Evolutionary conservation across 257 asterid species (phyloP), one percentile per base, ranked within the genome.

Genomic region (Nicotiana tomentosiformis): DNA sequence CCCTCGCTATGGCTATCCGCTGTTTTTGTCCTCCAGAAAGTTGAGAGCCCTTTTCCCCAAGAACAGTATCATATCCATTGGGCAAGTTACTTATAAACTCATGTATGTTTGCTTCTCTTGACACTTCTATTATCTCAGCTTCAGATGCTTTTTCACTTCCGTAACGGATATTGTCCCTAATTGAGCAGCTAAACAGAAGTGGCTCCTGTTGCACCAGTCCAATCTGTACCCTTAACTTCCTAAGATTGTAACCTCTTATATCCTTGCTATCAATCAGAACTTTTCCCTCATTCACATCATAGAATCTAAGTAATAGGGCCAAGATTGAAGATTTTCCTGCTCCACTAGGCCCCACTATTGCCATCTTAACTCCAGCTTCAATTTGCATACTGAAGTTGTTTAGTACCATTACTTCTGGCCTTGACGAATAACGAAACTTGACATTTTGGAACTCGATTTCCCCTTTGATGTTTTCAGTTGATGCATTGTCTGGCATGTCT

Each of bases 11-110:
- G 57, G 94, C 97, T 89, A 92, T 85, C 82, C 93, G 82, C 82
- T 94, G 98, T 84, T 94, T 93, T 64, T 92, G 97, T 79, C 97
- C 97, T 67, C 97, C 97, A 14, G 98, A 93, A 85, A 92, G 97
- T 79, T 90, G 98, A 83, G 93, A 88, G 83, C 97, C 97, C 80
- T 91, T 90, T 72, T 93, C 97, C 85, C 98, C 97, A 2, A 90
- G 94, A 55, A 86, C 60, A 1, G 97, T 92, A 77, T 89, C 85
- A 33, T 92, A 94, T 81, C 95, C 98, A 56, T 88, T 68, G 2
- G 93, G 95, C 81, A 94, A 87, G 77, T 81, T 92, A 90, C 98
- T 90, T 82, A 91, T 85, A 68, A 93, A 90, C n/a, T 91, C 91
- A 80, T 92, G 94, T 68, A 91, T 87, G 89, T 92, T 92, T 86